These are phyloP conservation scores for Ambrosia trifida DNA, from an alignment of 129 eudicot species.

Conservation along the genomic window DNA sequence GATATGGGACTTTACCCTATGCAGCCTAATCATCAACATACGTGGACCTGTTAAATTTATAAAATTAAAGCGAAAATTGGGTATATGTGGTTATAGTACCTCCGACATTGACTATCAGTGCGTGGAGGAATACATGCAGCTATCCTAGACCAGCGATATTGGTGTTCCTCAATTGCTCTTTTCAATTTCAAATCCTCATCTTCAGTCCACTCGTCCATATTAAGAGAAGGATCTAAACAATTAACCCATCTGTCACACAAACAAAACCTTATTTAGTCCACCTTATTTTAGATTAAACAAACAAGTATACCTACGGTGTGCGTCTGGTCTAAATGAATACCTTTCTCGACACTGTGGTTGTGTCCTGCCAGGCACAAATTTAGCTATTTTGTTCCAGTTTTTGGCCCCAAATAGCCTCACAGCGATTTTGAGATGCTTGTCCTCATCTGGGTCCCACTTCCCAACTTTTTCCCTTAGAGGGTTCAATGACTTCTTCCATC, in stretches of 20 bases:
- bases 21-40: not conserved
- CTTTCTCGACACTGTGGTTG: constrained; percentile 92
- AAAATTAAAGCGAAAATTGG: not conserved
- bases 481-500: constrained; percentile 78
- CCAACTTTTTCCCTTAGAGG: constrained; percentile 76
- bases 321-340: constrained; percentile 25
- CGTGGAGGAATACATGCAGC: constrained; percentile 78
- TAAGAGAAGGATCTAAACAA: constrained; percentile 75
- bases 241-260: constrained; percentile 75
- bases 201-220: constrained; percentile 62
- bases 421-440: constrained; percentile 76
- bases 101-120: constrained; percentile 82
- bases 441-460: constrained; percentile 71
- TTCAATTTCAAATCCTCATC: constrained; percentile 75
- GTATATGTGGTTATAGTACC: constrained; percentile 41
- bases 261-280: constrained; percentile 10
- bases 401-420: constrained; percentile 71
- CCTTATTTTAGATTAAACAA: constrained; percentile 4
- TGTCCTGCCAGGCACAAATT: constrained; percentile 80
- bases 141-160: constrained; percentile 67
- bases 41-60: not conserved
- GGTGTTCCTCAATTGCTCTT: constrained; percentile 58
- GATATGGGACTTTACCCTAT: not conserved
- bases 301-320: not conserved
- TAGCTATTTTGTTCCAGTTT: constrained; percentile 72